A percentile compares a stretch with the other conserved stretches of the same genome.
phyloP scores from a whole-genome alignment of 2,329 filamentous ascomycete species.

The Coniochaeta sp. region DNA sequence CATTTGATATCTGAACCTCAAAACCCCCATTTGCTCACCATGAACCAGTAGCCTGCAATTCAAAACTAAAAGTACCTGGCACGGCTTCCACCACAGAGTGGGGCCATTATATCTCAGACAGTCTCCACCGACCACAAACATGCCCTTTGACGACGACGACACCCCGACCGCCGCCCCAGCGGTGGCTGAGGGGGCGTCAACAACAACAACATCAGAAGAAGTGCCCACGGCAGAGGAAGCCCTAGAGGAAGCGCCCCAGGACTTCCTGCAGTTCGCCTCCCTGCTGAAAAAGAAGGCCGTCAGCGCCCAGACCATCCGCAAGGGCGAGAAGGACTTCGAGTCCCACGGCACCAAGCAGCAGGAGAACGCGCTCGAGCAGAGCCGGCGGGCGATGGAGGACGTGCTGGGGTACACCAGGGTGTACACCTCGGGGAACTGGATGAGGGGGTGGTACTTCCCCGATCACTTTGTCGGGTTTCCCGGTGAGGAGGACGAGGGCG shows the following conservation, averaged over 20 bases:
- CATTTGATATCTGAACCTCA: background rate
- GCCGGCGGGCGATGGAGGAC: slow-evolving; percentile 81
- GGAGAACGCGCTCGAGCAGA: slow-evolving; percentile 68
- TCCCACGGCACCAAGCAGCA: slow-evolving; percentile 82
- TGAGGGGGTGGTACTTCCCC: slow-evolving; percentile 69
- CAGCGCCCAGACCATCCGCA: slow-evolving; percentile 65
- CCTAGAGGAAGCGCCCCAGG: slow-evolving; percentile 73
- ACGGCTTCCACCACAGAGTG: background rate
- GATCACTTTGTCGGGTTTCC: slow-evolving; percentile 38
- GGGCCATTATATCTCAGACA: too few species aligned
- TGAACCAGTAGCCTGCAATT: background rate
- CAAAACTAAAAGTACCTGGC: background rate
- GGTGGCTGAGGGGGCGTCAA: too few species aligned
- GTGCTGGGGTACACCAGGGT: slow-evolving; percentile 72
- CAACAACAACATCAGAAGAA: slow-evolving; percentile 22
- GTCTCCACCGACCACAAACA: slow-evolving; percentile 3
- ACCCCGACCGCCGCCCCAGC: slow-evolving; percentile 10
- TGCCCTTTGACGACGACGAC: slow-evolving; percentile 22
- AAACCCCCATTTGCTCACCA: background rate
- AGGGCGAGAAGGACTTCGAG: slow-evolving; percentile 97
- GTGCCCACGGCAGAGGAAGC: slow-evolving; percentile 45
- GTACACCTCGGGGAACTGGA: slow-evolving; percentile 60
- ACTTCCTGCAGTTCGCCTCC: slow-evolving; percentile 68
- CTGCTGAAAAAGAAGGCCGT: slow-evolving; percentile 43
- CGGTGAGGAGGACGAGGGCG: slow-evolving; percentile 15